Conservation (phyloP, 2,329 filamentous ascomycete species). For the Paecilomyces dactylethromorphus region DNA sequence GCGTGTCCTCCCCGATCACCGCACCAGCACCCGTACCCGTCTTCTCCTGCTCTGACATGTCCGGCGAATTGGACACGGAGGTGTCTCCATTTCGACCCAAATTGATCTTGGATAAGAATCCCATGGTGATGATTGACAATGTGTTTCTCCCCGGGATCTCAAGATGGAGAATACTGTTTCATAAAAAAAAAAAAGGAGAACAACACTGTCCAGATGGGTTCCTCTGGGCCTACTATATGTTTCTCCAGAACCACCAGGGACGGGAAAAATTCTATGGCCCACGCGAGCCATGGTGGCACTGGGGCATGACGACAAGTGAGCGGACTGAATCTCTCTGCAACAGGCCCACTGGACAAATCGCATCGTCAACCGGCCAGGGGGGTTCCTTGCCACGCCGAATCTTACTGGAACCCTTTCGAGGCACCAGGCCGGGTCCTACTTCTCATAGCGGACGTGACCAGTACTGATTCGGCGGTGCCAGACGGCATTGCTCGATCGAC, state of each 20-base stretch:
- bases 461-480: not conserved
- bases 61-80: not conserved
- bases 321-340: not conserved
- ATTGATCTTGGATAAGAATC: not conserved
- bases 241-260: not conserved
- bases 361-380: not conserved
- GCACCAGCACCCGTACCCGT: too few relatives aligned
- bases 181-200: not conserved
- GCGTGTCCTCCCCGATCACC: slow-evolving; percentile 16
- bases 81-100: not conserved
- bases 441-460: not conserved
- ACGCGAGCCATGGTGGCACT: not conserved
- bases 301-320: not conserved
- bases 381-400: too few relatives aligned
- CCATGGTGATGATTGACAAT: not conserved
- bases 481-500: not conserved
- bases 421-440: too few relatives aligned
- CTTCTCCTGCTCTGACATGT: not conserved
- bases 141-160: not conserved
- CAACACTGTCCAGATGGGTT: not conserved
- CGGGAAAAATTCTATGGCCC: not conserved
- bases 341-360: not conserved
- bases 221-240: not conserved
- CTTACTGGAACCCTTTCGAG: too few relatives aligned
- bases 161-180: not conserved